These are phyloP conservation scores for Volvox reticuliferus DNA, from an alignment of 139 green algal species.

Conservation along the genomic window DNA sequence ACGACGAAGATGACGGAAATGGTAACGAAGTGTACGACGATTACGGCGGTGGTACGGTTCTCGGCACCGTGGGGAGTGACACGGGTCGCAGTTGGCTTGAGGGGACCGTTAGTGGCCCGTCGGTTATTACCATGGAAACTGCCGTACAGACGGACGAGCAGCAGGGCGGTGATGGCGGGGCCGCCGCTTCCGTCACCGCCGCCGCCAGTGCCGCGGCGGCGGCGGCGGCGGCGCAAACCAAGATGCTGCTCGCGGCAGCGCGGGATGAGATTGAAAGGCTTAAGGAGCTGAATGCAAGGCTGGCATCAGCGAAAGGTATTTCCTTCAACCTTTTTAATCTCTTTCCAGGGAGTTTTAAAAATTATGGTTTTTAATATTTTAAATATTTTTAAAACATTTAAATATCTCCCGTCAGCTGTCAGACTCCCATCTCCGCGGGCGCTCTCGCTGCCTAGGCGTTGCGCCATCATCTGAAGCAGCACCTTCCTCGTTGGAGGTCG, in stretches of 20 bases:
- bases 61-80: not conserved
- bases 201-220: not conserved
- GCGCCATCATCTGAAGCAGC: no score
- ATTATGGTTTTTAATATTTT: no score
- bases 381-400: no score
- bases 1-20: conserved; percentile 10
- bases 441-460: no score
- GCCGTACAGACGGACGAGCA: conserved; percentile 3
- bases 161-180: not conserved
- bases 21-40: not conserved
- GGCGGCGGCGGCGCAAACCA: not conserved
- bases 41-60: not conserved
- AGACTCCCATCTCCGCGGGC: no score
- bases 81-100: not conserved
- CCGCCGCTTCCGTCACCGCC: not conserved
- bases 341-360: no score
- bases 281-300: conserved; percentile 34
- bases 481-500: no score
- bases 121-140: not conserved
- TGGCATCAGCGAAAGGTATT: conserved; percentile 9
- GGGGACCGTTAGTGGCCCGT: not conserved
- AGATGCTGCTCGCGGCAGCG: conserved; percentile 26
- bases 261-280: conserved; percentile 31
- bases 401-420: no score
- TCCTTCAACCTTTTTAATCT: not conserved